phyloP scores from a whole-genome alignment of 345 rosid genomes.

The Excoecaria agallocha region DNA sequence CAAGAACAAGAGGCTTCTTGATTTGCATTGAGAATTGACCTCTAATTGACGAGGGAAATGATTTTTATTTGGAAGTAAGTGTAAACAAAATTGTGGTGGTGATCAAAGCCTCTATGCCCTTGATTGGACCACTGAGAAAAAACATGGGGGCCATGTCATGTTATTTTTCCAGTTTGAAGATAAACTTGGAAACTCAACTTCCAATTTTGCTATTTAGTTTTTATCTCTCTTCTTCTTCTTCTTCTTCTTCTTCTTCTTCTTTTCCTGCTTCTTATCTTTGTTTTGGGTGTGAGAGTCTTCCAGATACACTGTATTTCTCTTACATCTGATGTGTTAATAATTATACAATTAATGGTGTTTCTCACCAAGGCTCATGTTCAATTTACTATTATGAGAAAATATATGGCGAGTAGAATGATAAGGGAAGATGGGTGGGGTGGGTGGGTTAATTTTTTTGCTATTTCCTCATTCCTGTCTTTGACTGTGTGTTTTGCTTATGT shows the following conservation, averaged over 20 bases:
- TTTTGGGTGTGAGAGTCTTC: no score
- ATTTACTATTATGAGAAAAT: no score
- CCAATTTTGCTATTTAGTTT: background rate
- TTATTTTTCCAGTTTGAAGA: background rate
- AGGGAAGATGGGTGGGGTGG: background rate
- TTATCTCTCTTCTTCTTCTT: background rate
- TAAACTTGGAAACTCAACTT: background rate
- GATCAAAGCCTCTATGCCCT: background rate
- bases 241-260: no score
- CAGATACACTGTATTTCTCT: no score
- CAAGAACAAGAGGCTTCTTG: background rate
- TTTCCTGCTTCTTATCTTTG: no score
- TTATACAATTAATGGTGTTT: background rate
- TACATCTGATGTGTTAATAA: background rate
- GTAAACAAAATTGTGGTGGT: background rate
- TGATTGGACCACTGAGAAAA: background rate
- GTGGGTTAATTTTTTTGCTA: background rate
- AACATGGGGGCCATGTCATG: background rate
- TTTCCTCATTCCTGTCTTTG: background rate
- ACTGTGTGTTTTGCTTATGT: constrained; percentile 20
- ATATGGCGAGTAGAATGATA: background rate
- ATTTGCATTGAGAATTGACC: background rate
- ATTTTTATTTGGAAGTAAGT: background rate
- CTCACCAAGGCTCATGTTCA: background rate
- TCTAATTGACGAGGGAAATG: background rate